A percentile compares a stretch with the other conserved stretches of the same genome.
phyloP scores from a whole-genome alignment of 176 grass and related monocot genomes.

The Cenchrus fungigraminus region DNA sequence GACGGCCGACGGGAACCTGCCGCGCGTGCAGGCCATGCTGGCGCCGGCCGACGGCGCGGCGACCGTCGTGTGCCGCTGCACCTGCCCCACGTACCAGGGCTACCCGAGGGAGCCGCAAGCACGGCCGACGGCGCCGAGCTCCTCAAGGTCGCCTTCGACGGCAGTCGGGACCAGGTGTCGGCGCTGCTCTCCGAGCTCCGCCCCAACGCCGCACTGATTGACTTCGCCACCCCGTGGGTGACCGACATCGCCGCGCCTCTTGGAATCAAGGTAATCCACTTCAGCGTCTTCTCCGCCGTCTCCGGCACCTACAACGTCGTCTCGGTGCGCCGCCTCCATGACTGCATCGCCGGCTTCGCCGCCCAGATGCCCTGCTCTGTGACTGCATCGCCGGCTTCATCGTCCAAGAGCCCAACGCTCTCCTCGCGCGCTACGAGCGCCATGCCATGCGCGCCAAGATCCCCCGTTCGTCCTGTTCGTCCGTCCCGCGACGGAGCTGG shows the following conservation, averaged over 20 bases:
- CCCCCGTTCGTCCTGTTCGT: too few relatives aligned
- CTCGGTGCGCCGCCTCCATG: too few relatives aligned
- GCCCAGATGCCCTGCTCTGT: too few relatives aligned
- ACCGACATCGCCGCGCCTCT: constrained; percentile 32
- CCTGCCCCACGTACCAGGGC: constrained; percentile 20
- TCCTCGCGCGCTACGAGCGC: too few relatives aligned
- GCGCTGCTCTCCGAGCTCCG: constrained; percentile 31
- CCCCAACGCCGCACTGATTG: constrained; percentile 47
- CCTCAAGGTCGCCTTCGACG: constrained; percentile 54
- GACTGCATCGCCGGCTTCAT: too few relatives aligned
- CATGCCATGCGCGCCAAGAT: too few relatives aligned
- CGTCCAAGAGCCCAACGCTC: too few relatives aligned
- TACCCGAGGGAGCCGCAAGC: constrained; percentile 35
- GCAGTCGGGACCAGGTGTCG: constrained; percentile 42
- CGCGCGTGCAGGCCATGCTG: neutral
- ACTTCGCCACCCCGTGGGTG: constrained; percentile 52
- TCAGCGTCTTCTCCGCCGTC: constrained; percentile 46
- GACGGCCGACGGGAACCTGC: too few relatives aligned
- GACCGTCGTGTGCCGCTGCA: too few relatives aligned
- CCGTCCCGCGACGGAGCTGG: too few relatives aligned
- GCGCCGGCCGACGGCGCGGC: neutral
- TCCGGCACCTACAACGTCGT: neutral
- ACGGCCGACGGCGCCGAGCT: constrained; percentile 40
- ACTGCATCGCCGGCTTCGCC: too few relatives aligned
- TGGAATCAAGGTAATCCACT: constrained; percentile 31